A percentile compares a stretch with the other conserved stretches of the same genome.
phyloP scores from a whole-genome alignment of 2,329 filamentous ascomycete genomes.

The Aspergillus pseudoviridinutans region DNA sequence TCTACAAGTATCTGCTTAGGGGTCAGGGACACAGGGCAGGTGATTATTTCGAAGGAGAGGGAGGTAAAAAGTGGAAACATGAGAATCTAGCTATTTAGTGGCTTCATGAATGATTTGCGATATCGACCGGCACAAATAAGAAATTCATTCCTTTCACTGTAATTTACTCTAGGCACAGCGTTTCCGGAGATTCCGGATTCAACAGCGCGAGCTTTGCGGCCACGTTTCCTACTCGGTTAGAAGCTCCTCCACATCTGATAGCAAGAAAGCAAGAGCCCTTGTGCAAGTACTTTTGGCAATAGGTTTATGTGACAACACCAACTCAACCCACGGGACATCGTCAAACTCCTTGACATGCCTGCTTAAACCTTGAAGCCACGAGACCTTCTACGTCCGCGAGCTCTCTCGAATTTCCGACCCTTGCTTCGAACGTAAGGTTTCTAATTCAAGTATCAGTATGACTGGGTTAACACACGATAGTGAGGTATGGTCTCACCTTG shows the following conservation, averaged over 20 bases:
- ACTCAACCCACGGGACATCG: constrained; percentile 9
- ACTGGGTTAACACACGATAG: constrained; percentile 14
- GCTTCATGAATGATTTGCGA: neutral
- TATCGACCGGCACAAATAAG: neutral
- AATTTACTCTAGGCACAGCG: neutral
- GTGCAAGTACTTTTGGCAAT: constrained; percentile 9
- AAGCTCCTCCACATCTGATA: neutral
- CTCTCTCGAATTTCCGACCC: constrained; percentile 99
- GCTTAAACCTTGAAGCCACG: constrained; percentile 99
- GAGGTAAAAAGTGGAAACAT: constrained; percentile 56
- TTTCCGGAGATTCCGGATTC: neutral
- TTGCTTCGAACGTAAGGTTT: constrained; percentile 97
- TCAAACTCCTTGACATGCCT: constrained; percentile 5
- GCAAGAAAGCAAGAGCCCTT: neutral
- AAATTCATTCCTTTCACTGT: constrained; percentile 1
- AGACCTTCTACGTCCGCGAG: constrained; percentile 97
- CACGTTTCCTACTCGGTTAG: neutral
- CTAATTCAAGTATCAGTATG: constrained; percentile 42
- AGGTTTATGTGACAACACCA: constrained; percentile 13
- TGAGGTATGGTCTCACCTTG: constrained; percentile 63
- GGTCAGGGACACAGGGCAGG: constrained; percentile 79
- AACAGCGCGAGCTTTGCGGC: neutral
- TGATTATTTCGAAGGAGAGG: constrained; percentile 58
- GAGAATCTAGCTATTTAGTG: constrained; percentile 36
- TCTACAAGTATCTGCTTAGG: constrained; percentile 92